phyloP scores from a whole-genome alignment of 257 asterid genomes.

The Nicotiana undulata region DNA sequence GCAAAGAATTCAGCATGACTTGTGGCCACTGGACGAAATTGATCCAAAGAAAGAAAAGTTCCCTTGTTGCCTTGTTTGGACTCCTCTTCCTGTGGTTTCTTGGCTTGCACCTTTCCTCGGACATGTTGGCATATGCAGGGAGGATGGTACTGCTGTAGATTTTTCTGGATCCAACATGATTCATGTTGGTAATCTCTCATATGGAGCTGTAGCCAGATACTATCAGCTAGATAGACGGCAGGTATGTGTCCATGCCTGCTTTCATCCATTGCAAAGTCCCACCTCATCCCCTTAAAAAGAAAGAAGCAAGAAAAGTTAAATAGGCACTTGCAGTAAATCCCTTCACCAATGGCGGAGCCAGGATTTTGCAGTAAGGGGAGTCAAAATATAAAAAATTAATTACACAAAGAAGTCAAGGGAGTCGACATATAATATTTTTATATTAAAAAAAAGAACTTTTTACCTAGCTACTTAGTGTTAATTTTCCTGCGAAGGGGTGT shows the following conservation, averaged over 20 bases:
- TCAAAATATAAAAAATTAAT: no score
- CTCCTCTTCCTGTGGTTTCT: slow-evolving; percentile 86
- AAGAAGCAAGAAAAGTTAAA: not conserved
- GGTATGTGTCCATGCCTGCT: slow-evolving; percentile 34
- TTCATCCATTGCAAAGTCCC: not conserved
- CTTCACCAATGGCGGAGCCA: no score
- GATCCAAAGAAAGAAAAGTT: slow-evolving; percentile 61
- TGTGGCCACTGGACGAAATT: slow-evolving; percentile 65
- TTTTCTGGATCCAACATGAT: slow-evolving; percentile 72
- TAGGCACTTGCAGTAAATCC: no score
- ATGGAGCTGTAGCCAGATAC: slow-evolving; percentile 74
- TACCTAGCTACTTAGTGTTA: no score
- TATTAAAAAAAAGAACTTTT: no score
- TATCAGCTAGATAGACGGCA: slow-evolving; percentile 64
- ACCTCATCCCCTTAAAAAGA: not conserved
- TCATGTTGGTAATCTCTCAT: slow-evolving; percentile 47
- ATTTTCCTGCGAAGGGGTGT: no score
- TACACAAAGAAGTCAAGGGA: no score
- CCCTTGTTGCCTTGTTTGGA: slow-evolving; percentile 91
- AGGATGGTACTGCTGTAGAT: slow-evolving; percentile 69
- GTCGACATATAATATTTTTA: no score
- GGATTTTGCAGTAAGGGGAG: no score
- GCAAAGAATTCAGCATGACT: slow-evolving; percentile 33
- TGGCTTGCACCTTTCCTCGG: slow-evolving; percentile 98
- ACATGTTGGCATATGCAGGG: slow-evolving; percentile 79